Percentiles rank a stretch among this genome's conserved stretches.
These are phyloP conservation scores for Arthrobotrys entomopaga DNA, from an alignment of 2,329 filamentous ascomycete species.

Conservation along the genomic window DNA sequence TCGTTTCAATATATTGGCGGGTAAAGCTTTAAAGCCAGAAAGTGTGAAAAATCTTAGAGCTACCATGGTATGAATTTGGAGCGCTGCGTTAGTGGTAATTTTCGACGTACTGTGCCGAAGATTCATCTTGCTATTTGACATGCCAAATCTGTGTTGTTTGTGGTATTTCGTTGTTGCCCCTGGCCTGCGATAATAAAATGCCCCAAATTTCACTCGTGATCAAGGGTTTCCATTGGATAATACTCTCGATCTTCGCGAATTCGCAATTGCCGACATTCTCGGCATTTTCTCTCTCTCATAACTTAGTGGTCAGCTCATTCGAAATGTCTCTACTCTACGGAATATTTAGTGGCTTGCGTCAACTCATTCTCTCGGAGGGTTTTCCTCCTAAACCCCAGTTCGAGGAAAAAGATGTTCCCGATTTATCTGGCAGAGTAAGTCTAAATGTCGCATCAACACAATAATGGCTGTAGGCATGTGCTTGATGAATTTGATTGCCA, in stretches of 20 bases:
- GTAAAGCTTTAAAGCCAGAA: too few relatives aligned
- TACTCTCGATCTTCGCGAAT: background rate
- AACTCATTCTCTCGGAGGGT: slow-evolving; percentile 49
- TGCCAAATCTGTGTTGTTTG: slow-evolving; percentile 5
- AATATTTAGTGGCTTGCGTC: slow-evolving; percentile 8
- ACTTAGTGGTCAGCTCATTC: background rate
- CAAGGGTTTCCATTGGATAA: too few relatives aligned
- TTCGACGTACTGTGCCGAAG: too few relatives aligned
- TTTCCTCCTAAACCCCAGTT: slow-evolving; percentile 63
- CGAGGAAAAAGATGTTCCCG: slow-evolving; percentile 63
- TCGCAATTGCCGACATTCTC: background rate
- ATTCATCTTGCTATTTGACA: too few relatives aligned
- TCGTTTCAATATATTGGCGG: too few relatives aligned
- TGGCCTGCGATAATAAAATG: background rate
- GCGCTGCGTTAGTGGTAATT: too few relatives aligned
- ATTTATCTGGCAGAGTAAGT: slow-evolving; percentile 62
- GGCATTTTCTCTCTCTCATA: slow-evolving; percentile 3
- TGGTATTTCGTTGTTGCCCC: background rate
- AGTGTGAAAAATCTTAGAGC: too few relatives aligned
- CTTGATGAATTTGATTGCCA: background rate
- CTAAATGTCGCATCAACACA: background rate
- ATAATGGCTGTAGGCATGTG: too few relatives aligned
- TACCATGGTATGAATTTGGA: too few relatives aligned
- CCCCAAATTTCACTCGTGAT: background rate
- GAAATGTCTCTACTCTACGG: slow-evolving; percentile 25